Conservation (phyloP, 2,329 filamentous ascomycete genomes). For the Fusarium fracticaudum region DNA sequence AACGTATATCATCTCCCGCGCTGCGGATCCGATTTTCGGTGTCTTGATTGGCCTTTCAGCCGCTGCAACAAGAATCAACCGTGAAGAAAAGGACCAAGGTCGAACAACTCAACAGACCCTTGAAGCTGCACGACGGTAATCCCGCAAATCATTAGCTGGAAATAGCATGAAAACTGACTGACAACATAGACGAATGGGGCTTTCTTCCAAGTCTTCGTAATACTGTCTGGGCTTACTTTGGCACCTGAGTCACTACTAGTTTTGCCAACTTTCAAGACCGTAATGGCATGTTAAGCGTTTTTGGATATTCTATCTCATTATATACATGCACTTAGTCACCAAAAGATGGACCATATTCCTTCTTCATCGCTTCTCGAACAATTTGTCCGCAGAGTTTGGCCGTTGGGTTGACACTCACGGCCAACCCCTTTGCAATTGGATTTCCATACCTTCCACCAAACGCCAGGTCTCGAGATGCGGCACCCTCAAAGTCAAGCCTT, state of each 20-base stretch:
- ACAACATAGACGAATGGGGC: slow-evolving; percentile 45
- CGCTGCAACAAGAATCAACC: slow-evolving; percentile 66
- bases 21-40: slow-evolving; percentile 68
- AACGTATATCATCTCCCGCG: slow-evolving; percentile 68
- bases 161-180: slow-evolving; percentile 6
- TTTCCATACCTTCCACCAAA: slow-evolving; percentile 72
- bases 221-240: neutral
- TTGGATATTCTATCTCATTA: slow-evolving; percentile 6
- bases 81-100: slow-evolving; percentile 68
- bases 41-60: slow-evolving; percentile 65
- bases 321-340: slow-evolving; percentile 44
- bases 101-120: slow-evolving; percentile 61
- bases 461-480: slow-evolving; percentile 71
- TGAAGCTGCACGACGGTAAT: slow-evolving; percentile 56
- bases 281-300: neutral
- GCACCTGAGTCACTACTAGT: neutral
- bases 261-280: neutral
- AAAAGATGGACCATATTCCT: slow-evolving; percentile 68
- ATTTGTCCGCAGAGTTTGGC: slow-evolving; percentile 76
- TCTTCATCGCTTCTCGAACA: slow-evolving; percentile 75
- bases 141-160: neutral
- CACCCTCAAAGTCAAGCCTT: slow-evolving; percentile 67
- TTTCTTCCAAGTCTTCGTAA: slow-evolving; percentile 39
- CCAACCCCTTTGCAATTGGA: slow-evolving; percentile 70
- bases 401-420: slow-evolving; percentile 73